Percentiles rank a stretch among this genome's conserved stretches.
Evolutionary conservation across 1,284 basidiomycete species (phyloP).

Genomic region (Inonotus hispidus): DNA sequence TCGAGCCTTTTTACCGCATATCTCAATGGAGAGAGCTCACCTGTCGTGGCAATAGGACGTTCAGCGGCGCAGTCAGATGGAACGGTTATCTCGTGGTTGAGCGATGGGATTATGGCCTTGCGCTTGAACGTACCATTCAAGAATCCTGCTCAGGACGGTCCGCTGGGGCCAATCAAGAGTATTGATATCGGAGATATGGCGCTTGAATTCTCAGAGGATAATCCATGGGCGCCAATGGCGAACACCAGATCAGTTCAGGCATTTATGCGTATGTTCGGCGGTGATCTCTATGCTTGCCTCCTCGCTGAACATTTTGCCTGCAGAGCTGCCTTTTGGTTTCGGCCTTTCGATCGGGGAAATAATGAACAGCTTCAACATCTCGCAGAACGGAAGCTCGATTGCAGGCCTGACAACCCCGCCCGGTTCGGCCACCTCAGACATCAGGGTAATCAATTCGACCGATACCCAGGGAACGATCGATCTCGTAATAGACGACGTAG

Average conservation of each 20-base stretch:
- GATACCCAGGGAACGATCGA: constrained; percentile 65
- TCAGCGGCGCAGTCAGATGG: constrained; percentile 54
- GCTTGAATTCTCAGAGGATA: constrained; percentile 50
- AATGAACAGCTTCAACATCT: constrained; percentile 60
- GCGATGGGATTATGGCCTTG: constrained; percentile 53
- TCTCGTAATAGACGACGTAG: constrained; percentile 56
- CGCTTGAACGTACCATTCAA: constrained; percentile 59
- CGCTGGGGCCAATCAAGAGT: constrained; percentile 63
- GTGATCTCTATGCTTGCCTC: neutral
- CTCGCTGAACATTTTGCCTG: neutral
- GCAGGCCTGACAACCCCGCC: constrained; percentile 57
- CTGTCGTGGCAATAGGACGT: constrained; percentile 55
- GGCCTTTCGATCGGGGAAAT: constrained; percentile 59
- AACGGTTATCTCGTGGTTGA: constrained; percentile 62
- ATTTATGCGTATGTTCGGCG: constrained; percentile 39
- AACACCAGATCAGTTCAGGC: constrained; percentile 59
- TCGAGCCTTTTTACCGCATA: constrained; percentile 71
- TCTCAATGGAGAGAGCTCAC: constrained; percentile 59
- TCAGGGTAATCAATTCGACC: constrained; percentile 44
- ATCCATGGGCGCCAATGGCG: constrained; percentile 55
- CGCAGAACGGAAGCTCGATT: constrained; percentile 44
- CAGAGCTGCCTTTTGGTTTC: constrained; percentile 78
- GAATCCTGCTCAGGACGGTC: constrained; percentile 29
- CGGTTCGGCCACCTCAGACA: constrained; percentile 52
- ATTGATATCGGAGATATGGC: constrained; percentile 63